Conservation (phyloP, 352 stramenopile genomes). For the Phytophthora sansomeana region DNA sequence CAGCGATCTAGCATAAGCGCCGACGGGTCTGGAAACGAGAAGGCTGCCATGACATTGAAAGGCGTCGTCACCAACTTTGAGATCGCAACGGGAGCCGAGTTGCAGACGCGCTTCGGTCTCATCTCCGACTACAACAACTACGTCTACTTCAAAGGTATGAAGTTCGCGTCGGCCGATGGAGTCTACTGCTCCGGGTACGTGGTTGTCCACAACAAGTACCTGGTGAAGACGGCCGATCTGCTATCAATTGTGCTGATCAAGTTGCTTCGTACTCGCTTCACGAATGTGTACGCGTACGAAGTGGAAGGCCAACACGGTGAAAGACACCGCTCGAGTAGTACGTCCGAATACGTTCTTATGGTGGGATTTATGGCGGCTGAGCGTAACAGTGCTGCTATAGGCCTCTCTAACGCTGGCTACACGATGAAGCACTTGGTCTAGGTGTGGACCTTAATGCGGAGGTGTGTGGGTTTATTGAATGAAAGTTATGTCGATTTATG, state of each 20-base stretch:
- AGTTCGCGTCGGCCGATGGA: slow-evolving; percentile 36
- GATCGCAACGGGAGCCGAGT: slow-evolving; percentile 26
- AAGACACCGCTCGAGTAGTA: slow-evolving; percentile 33
- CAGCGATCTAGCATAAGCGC: slow-evolving; percentile 8
- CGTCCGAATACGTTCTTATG: slow-evolving; percentile 31
- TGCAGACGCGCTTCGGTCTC: slow-evolving; percentile 34
- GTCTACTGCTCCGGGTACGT: slow-evolving; percentile 46
- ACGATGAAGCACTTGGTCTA: too few relatives aligned
- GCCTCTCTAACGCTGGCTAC: too few relatives aligned
- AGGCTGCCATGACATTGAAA: neutral
- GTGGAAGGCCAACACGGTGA: slow-evolving; percentile 32
- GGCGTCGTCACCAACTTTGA: slow-evolving; percentile 36
- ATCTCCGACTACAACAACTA: slow-evolving; percentile 33
- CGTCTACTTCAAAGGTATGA: slow-evolving; percentile 31
- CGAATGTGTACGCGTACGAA: slow-evolving; percentile 19
- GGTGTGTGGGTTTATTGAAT: too few relatives aligned
- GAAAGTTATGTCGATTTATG: too few relatives aligned
- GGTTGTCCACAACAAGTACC: slow-evolving; percentile 38
- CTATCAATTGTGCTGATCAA: slow-evolving; percentile 9
- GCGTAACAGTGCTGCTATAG: slow-evolving; percentile 28
- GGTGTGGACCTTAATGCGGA: too few relatives aligned
- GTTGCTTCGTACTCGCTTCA: too few relatives aligned
- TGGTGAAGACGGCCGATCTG: slow-evolving; percentile 34
- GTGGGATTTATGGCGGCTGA: slow-evolving; percentile 23
- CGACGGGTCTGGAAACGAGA: slow-evolving; percentile 15